Conservation (phyloP, 148 eudicot species). For the Rhododendron ovatum region DNA sequence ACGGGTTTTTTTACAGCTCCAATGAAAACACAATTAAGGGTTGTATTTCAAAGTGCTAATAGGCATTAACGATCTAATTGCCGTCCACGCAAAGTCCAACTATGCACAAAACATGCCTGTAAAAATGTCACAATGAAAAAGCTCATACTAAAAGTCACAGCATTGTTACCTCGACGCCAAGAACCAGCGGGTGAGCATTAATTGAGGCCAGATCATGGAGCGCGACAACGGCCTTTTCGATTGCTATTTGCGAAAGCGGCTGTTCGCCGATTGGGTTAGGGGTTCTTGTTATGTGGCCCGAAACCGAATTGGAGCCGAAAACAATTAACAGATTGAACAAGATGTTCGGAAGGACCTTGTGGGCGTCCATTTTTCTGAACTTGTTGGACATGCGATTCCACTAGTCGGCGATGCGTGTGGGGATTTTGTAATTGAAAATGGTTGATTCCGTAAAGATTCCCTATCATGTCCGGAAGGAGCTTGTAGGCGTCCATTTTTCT, state of each 20-base stretch:
- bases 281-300: background rate
- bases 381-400: background rate
- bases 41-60: background rate
- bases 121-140: background rate
- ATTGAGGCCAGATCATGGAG: slow-evolving; percentile 30
- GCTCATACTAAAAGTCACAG: background rate
- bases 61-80: background rate
- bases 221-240: slow-evolving; percentile 32
- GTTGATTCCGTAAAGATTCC: background rate
- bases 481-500: background rate
- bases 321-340: background rate
- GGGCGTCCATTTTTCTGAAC: background rate
- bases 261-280: slow-evolving; percentile 27
- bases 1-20: background rate
- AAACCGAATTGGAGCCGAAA: background rate
- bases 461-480: background rate
- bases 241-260: slow-evolving; percentile 56
- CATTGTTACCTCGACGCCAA: slow-evolving; percentile 24
- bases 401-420: background rate
- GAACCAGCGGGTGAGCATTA: slow-evolving; percentile 37
- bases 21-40: background rate
- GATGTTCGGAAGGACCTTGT: background rate
- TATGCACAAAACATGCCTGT: background rate
- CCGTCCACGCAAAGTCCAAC: background rate
- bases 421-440: background rate